Evolutionary conservation across 371 early-diverging fungal genomes (phyloP), one percentile per base, ranked within the genome.

Genomic region (Saksenaea oblongispora): DNA sequence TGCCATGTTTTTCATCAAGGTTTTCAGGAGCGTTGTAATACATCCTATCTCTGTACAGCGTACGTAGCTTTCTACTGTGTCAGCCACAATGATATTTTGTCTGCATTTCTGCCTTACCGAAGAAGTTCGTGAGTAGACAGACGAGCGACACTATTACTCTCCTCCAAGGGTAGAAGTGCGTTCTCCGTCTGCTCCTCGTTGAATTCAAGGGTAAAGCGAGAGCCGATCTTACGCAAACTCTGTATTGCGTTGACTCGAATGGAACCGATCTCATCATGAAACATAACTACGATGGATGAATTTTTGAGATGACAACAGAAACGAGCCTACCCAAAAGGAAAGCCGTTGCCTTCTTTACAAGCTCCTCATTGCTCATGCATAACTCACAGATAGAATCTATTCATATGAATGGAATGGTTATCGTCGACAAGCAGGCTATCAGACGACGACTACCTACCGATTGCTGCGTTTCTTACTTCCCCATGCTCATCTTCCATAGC

Each of bases 401-500:
- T 47, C 22, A 47, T 8, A 47, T 22, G 22, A 22, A 47, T 22
- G n/a, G 9, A 3, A 18, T 15, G 22, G 28, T 59, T 42, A 18
- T 36, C 13, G 24, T 35, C 0, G 22, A 35, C 18, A 15, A 31
- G 54, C 36, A 54, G 27, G 5, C 13, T 28, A 10, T 26, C 34
- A 5, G 13, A 10, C n/a, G 1, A 28, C 9, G 14, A 22, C n/a
- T 17, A 18, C 67, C 67, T 77, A 91, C 92, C 87, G 34, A 92
- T 91, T 3, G 95, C 87, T 0, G 95, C 92, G 64, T 86, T 84
- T 44, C 96, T 83, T 37, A 97, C 97, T 58, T 89, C 91, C 62
- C 89, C 87, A 72, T 84, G 93, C 69, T 96, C 95, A 69, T 97
- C 97, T 67, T 97, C 97, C 17, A 95, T 75, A 15, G 93, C 95